Conservation (phyloP, 331 rosid genomes). For the Malus hybrid region DNA sequence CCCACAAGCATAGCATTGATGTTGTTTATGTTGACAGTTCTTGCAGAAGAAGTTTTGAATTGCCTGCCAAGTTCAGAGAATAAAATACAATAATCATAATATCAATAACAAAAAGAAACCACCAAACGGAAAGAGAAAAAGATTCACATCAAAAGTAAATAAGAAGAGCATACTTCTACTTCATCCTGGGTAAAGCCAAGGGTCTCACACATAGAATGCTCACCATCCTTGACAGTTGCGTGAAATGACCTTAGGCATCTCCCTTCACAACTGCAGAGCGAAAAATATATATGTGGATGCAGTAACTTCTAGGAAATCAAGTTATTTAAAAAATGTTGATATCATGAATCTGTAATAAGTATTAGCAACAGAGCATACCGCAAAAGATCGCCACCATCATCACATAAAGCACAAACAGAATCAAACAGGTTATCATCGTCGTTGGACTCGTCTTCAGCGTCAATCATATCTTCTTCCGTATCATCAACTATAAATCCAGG, state of each 20-base stretch:
- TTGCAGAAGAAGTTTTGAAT: constrained; percentile 50
- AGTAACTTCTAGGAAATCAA: not conserved
- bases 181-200: constrained; percentile 61
- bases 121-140: constrained; percentile 2
- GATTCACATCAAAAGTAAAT: constrained; percentile 1
- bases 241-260: constrained; percentile 87
- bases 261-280: constrained; percentile 74
- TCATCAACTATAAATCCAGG: constrained; percentile 56
- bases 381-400: constrained; percentile 61
- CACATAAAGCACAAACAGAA: constrained; percentile 82
- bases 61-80: constrained; percentile 36
- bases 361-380: constrained; percentile 38
- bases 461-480: constrained; percentile 24
- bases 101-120: not conserved
- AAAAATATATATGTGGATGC: not conserved
- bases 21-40: constrained; percentile 62
- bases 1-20: constrained; percentile 89
- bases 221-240: constrained; percentile 51
- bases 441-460: constrained; percentile 37
- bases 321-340: not conserved
- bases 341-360: not conserved
- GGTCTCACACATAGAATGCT: constrained; percentile 44
- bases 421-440: constrained; percentile 51
- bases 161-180: constrained; percentile 50
- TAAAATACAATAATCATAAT: not conserved